These are phyloP conservation scores for Thelephora ganbajun DNA, from an alignment of 768 basidiomycete species.

Conservation along the genomic window DNA sequence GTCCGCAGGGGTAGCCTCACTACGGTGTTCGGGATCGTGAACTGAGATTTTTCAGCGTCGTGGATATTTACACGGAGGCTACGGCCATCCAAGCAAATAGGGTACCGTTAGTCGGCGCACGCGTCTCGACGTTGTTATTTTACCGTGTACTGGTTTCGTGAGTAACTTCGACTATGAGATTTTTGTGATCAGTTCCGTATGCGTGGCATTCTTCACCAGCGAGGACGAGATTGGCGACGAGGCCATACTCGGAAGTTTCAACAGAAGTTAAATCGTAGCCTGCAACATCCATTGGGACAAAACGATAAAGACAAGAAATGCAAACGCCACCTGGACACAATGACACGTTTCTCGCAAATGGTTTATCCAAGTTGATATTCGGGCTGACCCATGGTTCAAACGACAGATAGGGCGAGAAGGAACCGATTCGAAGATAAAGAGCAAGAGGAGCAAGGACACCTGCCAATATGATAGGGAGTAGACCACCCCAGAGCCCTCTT, in stretches of 20 bases:
- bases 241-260: conserved; percentile 27
- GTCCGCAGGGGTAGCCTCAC: conserved; percentile 27
- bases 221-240: conserved; percentile 40
- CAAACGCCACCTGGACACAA: conserved; percentile 13
- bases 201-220: conserved; percentile 47
- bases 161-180: conserved; percentile 51
- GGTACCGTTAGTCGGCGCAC: background rate
- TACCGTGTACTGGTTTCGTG: conserved; percentile 39
- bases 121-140: conserved; percentile 18
- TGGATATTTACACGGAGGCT: conserved; percentile 59
- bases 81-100: conserved; percentile 26
- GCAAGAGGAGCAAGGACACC: no score
- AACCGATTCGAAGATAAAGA: no score
- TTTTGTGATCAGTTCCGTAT: conserved; percentile 43
- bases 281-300: conserved; percentile 9
- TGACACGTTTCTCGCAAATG: conserved; percentile 14
- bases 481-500: no score
- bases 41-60: conserved; percentile 48
- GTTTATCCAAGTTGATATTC: no score
- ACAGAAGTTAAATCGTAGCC: conserved; percentile 42
- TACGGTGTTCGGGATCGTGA: conserved; percentile 44
- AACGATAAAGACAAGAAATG: background rate
- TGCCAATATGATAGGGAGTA: no score
- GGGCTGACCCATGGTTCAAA: no score
- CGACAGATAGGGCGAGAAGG: no score